Conservation (phyloP, 306 rosid species). For the Gastrolobium villosum region DNA sequence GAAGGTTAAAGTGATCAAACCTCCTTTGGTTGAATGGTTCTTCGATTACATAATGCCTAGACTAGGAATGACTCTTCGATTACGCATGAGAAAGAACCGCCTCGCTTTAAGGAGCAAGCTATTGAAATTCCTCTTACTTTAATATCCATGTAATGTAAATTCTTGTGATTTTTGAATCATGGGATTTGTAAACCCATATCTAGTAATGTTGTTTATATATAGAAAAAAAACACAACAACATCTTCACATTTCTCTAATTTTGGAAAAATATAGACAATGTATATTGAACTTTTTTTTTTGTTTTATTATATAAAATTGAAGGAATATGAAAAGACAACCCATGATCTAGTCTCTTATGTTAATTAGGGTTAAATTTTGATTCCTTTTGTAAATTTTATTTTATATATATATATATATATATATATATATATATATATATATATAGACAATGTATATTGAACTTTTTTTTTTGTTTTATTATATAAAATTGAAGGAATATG, state of each 20-base stretch:
- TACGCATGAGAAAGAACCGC: conserved; percentile 34
- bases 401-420: too few relatives aligned
- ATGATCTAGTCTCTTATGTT: not conserved
- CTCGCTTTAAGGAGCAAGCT: too few relatives aligned
- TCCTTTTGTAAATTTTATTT: too few relatives aligned
- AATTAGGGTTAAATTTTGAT: not conserved
- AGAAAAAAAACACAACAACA: not conserved
- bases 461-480: not conserved
- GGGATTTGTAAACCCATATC: too few relatives aligned
- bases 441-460: not conserved
- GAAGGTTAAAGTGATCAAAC: conserved; percentile 49
- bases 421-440: too few relatives aligned
- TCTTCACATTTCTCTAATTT: not conserved
- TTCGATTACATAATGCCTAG: conserved; percentile 53
- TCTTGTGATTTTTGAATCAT: conserved; percentile 1
- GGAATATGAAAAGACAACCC: too few relatives aligned
- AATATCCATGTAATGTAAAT: not conserved
- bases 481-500: too few relatives aligned
- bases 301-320: too few relatives aligned
- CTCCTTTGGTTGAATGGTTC: conserved; percentile 56
- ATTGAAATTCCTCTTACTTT: too few relatives aligned
- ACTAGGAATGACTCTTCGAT: conserved; percentile 43
- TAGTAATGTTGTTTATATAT: not conserved
- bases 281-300: not conserved
- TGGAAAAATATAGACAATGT: not conserved